Base-by-base conservation (phyloP, 2,329 filamentous ascomycete species). In the Lachnellula hyalina region DNA sequence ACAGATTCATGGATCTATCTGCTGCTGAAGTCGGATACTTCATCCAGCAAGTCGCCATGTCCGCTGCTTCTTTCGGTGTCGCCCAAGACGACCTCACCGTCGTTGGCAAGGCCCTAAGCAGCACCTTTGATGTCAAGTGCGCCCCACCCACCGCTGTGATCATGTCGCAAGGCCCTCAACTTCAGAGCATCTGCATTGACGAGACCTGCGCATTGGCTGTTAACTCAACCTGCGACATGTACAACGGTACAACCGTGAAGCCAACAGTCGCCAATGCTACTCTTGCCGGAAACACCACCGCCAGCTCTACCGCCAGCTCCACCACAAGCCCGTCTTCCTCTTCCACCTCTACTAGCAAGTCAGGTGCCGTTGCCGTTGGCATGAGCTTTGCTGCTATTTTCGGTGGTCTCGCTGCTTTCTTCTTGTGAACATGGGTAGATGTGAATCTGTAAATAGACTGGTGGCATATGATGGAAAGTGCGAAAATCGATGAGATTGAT, bases 31-130 rank as follows among this genome's bases (percentile, higher is more conserved):
- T 82, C 40, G 75, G 73, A 32, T 85, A 83, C 72, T 85, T 85
- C 72, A 79, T 84, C 65, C 59, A 73, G 44, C 81, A 85, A 68
- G 78, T 85, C 53, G 80, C 74, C 28, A 67, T 82, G 12, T 73
- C 82, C 5, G 81, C 78, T 6, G 70, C 75, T 38, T 83, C 80
- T 1, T 83, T 85, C 61, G 83, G 83, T 41, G 80, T 85, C 42
- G 71, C 77, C n/a, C 61, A 74, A 12, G 73, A 72, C 3, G 83
- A 85, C 63, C 70, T 83, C 47, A 65, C 65, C 19, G 67, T 65
- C 34, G 77, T 84, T 28, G 81, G 72, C 56, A 71, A 59, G 34
- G 73, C 76, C 1, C 76, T 86, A 45, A 75, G 70, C 58, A 65
- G 65, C 21, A 64, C 77, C 48, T 86, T 85, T 68, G 76, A 73